Conservation (phyloP, 2,329 filamentous ascomycete species). For the Sporothrix globosa region DNA sequence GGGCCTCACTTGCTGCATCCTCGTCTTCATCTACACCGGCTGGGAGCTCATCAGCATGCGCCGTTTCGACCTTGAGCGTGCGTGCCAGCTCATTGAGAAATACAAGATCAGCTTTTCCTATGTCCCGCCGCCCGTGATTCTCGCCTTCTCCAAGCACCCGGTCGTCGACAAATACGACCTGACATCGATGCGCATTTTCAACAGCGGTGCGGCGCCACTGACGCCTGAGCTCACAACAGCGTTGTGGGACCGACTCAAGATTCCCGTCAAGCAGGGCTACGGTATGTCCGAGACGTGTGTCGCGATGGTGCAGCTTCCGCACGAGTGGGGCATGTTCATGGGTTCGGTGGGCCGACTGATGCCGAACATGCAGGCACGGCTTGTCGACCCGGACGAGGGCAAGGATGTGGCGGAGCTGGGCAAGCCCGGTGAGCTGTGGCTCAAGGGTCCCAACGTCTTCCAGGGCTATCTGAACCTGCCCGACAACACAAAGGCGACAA, state of each 20-base stretch:
- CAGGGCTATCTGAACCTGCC: conserved; percentile 76
- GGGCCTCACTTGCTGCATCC: conserved; percentile 72
- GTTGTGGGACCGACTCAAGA: conserved; percentile 71
- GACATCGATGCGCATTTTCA: conserved; percentile 77
- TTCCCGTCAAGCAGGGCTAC: conserved; percentile 90
- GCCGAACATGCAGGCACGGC: conserved; percentile 79
- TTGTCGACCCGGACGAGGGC: conserved; percentile 66
- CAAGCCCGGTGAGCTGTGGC: conserved; percentile 70
- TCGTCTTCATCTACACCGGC: conserved; percentile 68
- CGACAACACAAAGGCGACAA: conserved; percentile 69
- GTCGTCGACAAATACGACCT: conserved; percentile 80
- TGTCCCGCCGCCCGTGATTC: conserved; percentile 80
- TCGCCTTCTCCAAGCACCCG: conserved; percentile 79
- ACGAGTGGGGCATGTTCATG: conserved; percentile 74
- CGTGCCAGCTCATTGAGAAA: conserved; percentile 75
- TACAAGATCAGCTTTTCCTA: conserved; percentile 77
- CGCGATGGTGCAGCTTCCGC: conserved; percentile 72
- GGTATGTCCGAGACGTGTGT: conserved; percentile 85
- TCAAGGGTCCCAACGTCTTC: conserved; percentile 80
- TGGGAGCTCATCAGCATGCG: conserved; percentile 71
- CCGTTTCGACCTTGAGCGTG: conserved; percentile 79
- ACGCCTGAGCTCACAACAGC: conserved; percentile 77
- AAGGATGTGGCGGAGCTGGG: conserved; percentile 58
- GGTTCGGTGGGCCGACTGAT: conserved; percentile 78
- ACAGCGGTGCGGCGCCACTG: conserved; percentile 83